These are phyloP conservation scores for Apiospora sp. DNA, from an alignment of 2,329 filamentous ascomycete species.

Conservation along the genomic window DNA sequence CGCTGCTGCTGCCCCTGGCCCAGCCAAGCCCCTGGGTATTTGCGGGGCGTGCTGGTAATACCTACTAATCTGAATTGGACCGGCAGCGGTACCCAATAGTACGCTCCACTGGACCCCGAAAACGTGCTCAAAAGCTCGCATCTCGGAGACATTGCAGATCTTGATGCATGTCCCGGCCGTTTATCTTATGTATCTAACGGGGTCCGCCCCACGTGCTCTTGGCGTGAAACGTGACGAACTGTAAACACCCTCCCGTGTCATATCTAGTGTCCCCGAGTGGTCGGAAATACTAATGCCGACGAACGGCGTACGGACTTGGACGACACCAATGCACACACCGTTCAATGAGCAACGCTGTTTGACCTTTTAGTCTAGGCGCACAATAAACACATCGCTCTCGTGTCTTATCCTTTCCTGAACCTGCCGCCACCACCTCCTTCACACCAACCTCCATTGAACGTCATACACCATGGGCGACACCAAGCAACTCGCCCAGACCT, in stretches of 20 bases:
- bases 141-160: slow-evolving; percentile 8
- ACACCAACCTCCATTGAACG: background rate
- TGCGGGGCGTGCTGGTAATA: background rate
- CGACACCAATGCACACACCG: background rate
- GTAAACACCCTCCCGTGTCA: background rate
- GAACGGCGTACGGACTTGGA: background rate
- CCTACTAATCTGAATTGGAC: background rate
- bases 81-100: background rate
- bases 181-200: background rate
- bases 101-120: background rate
- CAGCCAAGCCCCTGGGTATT: background rate
- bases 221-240: background rate
- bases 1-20: background rate
- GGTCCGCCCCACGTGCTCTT: background rate
- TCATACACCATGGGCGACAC: slow-evolving; percentile 34
- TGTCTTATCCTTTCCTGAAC: too few species aligned
- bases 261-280: background rate
- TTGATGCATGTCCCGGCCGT: background rate
- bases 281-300: background rate
- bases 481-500: slow-evolving; percentile 38
- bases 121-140: slow-evolving; percentile 24
- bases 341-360: background rate
- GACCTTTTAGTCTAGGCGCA: background rate
- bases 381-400: background rate
- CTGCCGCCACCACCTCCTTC: background rate